Conservation (phyloP, 192 early-diverging fungal species). For the Mycoemilia scoparia region DNA sequence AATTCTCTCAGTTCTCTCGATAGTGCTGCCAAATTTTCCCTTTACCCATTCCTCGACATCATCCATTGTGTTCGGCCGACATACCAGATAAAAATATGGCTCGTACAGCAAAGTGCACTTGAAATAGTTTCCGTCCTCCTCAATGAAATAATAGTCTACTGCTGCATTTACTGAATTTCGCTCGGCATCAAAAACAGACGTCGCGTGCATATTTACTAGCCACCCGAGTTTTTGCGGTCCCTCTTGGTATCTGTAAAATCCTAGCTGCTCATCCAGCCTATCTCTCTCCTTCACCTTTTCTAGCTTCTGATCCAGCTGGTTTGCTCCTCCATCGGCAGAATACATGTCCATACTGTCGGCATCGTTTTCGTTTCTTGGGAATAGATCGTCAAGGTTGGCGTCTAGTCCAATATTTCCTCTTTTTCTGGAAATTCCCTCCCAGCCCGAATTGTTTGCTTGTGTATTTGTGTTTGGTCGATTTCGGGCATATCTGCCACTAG, state of each 20-base stretch:
- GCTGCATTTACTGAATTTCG: constrained; percentile 46
- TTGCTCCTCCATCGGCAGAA: too few species aligned
- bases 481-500: too few species aligned
- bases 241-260: constrained; percentile 49
- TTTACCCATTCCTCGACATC: constrained; percentile 77
- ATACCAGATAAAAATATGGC: constrained; percentile 82
- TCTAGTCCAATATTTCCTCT: too few species aligned
- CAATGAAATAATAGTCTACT: constrained; percentile 84
- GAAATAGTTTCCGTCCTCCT: constrained; percentile 74
- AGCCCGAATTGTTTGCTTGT: too few species aligned
- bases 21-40: constrained; percentile 42
- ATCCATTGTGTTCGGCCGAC: constrained; percentile 51
- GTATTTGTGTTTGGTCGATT: too few species aligned
- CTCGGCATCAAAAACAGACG: constrained; percentile 43
- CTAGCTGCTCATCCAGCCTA: constrained; percentile 39
- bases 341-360: constrained; percentile 3
- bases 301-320: constrained; percentile 8
- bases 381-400: neutral
- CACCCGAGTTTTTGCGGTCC: constrained; percentile 65
- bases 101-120: constrained; percentile 68
- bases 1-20: constrained; percentile 43
- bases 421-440: too few species aligned
- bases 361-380: neutral
- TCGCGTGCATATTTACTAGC: constrained; percentile 91
- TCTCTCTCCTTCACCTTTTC: constrained; percentile 14